Percentiles rank a stretch among this genome's conserved stretches.
Evolutionary conservation across 192 early-diverging fungal species (phyloP).

Genomic region (Umbelopsis sp.): DNA sequence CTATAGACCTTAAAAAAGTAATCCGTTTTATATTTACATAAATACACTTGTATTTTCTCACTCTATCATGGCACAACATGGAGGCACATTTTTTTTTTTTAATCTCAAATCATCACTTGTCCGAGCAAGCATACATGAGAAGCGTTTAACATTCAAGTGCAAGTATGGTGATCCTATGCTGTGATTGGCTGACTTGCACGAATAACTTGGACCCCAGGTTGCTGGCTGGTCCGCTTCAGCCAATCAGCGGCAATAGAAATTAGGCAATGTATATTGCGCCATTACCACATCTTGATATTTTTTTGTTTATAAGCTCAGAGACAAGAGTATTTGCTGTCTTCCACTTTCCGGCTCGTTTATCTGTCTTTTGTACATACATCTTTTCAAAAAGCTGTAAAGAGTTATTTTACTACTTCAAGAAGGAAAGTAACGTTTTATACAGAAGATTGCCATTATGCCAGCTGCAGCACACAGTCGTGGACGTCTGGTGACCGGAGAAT

Average conservation of each 20-base stretch:
- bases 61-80: too few relatives aligned
- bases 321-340: not conserved
- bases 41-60: too few relatives aligned
- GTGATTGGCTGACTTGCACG: not conserved
- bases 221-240: not conserved
- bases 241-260: conserved; percentile 4
- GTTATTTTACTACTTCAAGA: too few relatives aligned
- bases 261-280: conserved; percentile 20
- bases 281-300: conserved; percentile 1
- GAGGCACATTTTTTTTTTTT: too few relatives aligned
- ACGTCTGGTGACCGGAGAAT: conserved; percentile 35
- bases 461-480: not conserved
- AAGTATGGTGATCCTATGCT: not conserved
- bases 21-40: too few relatives aligned
- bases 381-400: not conserved
- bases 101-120: too few relatives aligned
- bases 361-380: not conserved
- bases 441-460: too few relatives aligned
- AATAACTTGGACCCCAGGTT: conserved; percentile 8
- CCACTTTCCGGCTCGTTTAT: not conserved
- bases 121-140: too few relatives aligned
- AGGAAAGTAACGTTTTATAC: too few relatives aligned
- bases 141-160: too few relatives aligned
- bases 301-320: conserved; percentile 8
- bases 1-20: too few relatives aligned